Conservation (phyloP, 768 basidiomycete genomes). For the Stropharia rugosoannulata region DNA sequence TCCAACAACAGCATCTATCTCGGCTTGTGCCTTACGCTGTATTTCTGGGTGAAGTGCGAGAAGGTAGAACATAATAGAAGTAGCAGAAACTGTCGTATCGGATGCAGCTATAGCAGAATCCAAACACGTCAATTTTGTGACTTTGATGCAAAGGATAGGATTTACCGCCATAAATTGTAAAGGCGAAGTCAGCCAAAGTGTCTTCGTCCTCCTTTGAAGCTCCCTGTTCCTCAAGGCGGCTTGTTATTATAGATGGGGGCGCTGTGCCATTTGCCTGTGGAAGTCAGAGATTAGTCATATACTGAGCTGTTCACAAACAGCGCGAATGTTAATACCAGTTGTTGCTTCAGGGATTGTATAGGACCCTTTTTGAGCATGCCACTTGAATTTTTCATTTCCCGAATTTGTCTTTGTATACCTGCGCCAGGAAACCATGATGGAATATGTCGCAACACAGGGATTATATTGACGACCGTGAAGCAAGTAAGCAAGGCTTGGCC, state of each 20-base stretch:
- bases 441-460: conserved; percentile 6
- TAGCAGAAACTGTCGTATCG: not conserved
- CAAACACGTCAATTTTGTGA: no score
- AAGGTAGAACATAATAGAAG: conserved; percentile 22
- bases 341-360: not conserved
- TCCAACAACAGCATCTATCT: conserved; percentile 31
- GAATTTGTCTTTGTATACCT: not conserved
- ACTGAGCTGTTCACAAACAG: no score
- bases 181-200: no score
- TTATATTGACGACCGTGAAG: conserved; percentile 2
- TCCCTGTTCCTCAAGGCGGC: no score
- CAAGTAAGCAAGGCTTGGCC: not conserved
- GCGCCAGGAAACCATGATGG: conserved; percentile 9
- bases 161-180: not conserved
- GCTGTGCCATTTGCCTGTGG: no score
- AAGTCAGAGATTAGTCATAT: no score
- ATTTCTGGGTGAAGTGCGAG: conserved; percentile 30
- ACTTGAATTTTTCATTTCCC: not conserved
- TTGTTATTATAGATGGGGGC: no score
- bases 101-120: no score
- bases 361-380: not conserved
- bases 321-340: no score
- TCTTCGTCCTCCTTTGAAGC: no score
- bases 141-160: no score
- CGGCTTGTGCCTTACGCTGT: conserved; percentile 31